A percentile compares a stretch with the other conserved stretches of the same genome.
phyloP scores from a whole-genome alignment of 2,329 filamentous ascomycete genomes.

The Fusarium sp. region DNA sequence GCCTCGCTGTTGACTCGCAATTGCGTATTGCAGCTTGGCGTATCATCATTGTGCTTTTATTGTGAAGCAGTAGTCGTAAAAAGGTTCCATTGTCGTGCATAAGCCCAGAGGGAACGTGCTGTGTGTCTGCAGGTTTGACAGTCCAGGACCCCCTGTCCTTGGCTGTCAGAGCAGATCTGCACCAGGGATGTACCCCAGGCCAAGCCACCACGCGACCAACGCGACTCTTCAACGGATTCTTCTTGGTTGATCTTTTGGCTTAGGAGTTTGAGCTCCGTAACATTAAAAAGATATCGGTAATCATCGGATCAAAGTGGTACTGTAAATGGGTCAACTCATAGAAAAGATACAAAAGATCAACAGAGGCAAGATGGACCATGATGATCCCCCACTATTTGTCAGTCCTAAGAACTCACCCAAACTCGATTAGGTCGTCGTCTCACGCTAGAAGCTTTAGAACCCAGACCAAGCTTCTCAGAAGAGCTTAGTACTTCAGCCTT shows the following conservation, averaged over 20 bases:
- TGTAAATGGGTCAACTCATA: not conserved
- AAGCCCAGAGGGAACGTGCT: conserved; percentile 28
- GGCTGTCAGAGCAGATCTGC: conserved; percentile 28
- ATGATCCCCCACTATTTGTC: conserved; percentile 27
- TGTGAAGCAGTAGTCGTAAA: not conserved
- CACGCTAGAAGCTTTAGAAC: conserved; percentile 44
- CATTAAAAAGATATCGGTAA: fast-evolving
- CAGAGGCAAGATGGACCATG: not conserved
- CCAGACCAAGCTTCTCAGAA: conserved; percentile 20
- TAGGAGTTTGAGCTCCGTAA: not conserved
- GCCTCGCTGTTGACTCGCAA: not conserved
- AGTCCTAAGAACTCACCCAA: not conserved
- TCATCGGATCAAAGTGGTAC: not conserved
- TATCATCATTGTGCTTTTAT: not conserved
- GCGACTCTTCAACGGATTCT: not conserved
- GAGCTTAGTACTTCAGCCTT: conserved; percentile 13
- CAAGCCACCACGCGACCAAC: conserved; percentile 11
- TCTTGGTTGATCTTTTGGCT: not conserved
- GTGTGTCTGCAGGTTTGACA: conserved; percentile 35
- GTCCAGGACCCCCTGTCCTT: conserved; percentile 27
- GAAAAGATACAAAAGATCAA: not conserved
- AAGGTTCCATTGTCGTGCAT: conserved; percentile 12
- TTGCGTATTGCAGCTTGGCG: not conserved
- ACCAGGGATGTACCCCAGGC: conserved; percentile 24
- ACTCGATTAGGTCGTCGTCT: conserved; percentile 23